These are phyloP conservation scores for Neofusicoccum laricinum DNA, from an alignment of 2,329 filamentous ascomycete species.

Conservation along the genomic window DNA sequence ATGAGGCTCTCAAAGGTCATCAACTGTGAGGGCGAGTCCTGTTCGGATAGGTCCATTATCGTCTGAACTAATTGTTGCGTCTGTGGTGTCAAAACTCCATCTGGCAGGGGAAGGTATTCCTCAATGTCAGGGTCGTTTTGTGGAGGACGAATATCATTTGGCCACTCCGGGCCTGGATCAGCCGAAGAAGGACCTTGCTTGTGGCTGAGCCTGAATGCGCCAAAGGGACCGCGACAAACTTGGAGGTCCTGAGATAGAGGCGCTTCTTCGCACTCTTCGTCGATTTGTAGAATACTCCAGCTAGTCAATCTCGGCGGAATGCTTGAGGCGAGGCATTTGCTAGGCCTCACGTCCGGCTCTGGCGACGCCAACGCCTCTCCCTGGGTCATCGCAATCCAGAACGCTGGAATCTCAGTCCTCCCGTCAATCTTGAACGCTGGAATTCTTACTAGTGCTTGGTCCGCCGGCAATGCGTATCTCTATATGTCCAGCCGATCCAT, in stretches of 20 bases:
- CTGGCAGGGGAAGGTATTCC: no score
- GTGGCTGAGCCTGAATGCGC: slow-evolving; percentile 16
- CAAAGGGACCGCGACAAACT: slow-evolving; percentile 20
- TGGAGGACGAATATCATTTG: no score
- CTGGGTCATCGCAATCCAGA: slow-evolving; percentile 51
- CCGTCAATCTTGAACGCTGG: background rate
- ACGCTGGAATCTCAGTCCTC: slow-evolving; percentile 38
- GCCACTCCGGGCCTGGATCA: no score
- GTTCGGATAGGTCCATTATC: background rate
- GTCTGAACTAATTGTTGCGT: background rate
- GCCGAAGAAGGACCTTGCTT: background rate
- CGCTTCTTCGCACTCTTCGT: slow-evolving; percentile 26
- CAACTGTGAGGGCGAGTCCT: no score
- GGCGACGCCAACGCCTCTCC: slow-evolving; percentile 55
- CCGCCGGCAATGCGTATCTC: background rate
- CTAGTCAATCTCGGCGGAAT: slow-evolving; percentile 27
- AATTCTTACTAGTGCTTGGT: background rate
- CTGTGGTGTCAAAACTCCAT: background rate
- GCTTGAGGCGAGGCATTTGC: slow-evolving; percentile 20
- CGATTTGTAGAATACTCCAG: slow-evolving; percentile 17
- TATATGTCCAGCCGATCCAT: background rate
- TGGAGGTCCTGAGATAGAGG: slow-evolving; percentile 14
- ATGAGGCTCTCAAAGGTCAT: no score
- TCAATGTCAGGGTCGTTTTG: no score
- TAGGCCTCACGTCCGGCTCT: slow-evolving; percentile 39